Base-by-base conservation (phyloP, 1,284 basidiomycete species). In the Trametes sp. region DNA sequence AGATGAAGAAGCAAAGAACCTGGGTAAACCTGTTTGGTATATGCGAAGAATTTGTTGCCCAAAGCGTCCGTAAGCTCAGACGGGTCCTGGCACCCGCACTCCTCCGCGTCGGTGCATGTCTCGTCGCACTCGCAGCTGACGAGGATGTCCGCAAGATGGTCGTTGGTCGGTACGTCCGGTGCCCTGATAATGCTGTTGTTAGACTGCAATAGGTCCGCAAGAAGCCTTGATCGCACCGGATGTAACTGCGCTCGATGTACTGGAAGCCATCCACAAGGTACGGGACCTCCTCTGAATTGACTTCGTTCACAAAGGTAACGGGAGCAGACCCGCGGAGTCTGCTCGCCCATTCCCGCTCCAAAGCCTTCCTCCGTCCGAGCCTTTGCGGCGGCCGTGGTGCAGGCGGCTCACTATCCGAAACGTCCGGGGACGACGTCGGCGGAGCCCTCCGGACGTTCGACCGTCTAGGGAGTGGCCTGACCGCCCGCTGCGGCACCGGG, bases 161-260 rank as follows among this genome's bases (percentile, higher is more conserved):
- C 45, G 11, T 61, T 64, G 4, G 52, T 16, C 10, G 72, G 61
- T 13, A 77, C 75, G 3, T 54, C 64, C 7, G 38, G 31, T 5
- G 60, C 19, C 50, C 68, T 69, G 23, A 24, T 21, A 26, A 11
- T n/a, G 2, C 16, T 31, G 26, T 24, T 4, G n/a, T 24, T 14
- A 14, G 24, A 5, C 14, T 16, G 2, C 31, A 6, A 11, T 33
- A 33, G 31, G 6, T 45, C 24, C 44, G n/a, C 10, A 2, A 23
- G 26, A 16, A 5, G 23, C 6, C n/a, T 10, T 33, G 7, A 7
- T 49, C 28, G 11, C 69, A 82, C 82, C 80, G 82, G 21, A 74
- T 61, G 54, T 88, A 89, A 11, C 76, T 76, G 35, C 73, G 74
- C 68, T 89, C 87, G 16, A 85, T 63, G 69, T 88, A 89, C 54